Conservation (phyloP, 2,329 filamentous ascomycete genomes). For the Sordariomycetes sp. region DNA sequence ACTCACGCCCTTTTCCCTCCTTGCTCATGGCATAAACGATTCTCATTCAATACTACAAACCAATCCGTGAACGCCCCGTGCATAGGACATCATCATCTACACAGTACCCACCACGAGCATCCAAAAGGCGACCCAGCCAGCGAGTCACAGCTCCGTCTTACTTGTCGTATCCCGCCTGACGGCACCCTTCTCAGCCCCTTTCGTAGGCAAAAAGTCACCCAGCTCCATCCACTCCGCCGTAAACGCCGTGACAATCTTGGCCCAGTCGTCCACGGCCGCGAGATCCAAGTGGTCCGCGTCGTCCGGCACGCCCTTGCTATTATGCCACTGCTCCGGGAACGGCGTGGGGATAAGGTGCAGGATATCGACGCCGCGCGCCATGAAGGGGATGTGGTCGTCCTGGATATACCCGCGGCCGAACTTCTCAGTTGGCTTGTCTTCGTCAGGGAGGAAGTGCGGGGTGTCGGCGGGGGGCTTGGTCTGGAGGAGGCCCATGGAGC, state of each 20-base stretch:
- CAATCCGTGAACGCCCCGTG: background rate
- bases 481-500: constrained; percentile 52
- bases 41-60: background rate
- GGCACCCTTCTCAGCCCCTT: constrained; percentile 25
- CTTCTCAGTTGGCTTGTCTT: constrained; percentile 30
- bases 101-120: background rate
- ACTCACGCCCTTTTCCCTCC: background rate
- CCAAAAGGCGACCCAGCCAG: background rate
- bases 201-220: constrained; percentile 20
- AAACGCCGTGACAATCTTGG: constrained; percentile 71
- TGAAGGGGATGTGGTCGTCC: constrained; percentile 89
- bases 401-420: constrained; percentile 43
- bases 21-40: background rate
- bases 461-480: constrained; percentile 25
- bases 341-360: constrained; percentile 78
- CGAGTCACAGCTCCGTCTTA: constrained; percentile 27
- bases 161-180: constrained; percentile 22
- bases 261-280: constrained; percentile 75
- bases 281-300: constrained; percentile 75
- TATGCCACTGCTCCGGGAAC: constrained; percentile 83
- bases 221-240: constrained; percentile 87
- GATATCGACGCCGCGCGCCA: constrained; percentile 73
- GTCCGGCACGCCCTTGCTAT: constrained; percentile 44
- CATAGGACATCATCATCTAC: background rate
- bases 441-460: constrained; percentile 53